Base-by-base conservation (phyloP, 2,329 filamentous ascomycete species). In the Cordyceps cateniannulata region DNA sequence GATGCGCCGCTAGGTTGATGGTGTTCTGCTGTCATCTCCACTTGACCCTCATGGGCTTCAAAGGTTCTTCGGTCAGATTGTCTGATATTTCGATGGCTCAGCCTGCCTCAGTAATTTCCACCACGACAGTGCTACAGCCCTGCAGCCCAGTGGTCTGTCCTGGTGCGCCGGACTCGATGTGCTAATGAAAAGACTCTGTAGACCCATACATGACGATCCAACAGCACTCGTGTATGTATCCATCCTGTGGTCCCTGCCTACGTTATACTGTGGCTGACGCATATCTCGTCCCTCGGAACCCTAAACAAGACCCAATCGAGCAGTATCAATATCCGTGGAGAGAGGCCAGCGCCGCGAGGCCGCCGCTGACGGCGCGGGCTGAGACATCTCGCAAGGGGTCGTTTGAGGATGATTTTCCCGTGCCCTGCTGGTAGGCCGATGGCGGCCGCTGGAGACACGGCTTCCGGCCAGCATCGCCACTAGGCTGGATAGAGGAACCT, bases 391-490 rank as follows among this genome's bases (percentile, higher is more conserved):
- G 51, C 24, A 44, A n/a, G 18, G 16, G 38, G 12, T 5, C n/a
- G 27, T 35, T 35, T 35, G 32, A 35, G 32, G 32, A 12, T 35
- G 32, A 35, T 35, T 35, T 35, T 12, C 5, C 32, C 32, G 32
- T 35, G 32, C 32, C 32, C 32, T 35, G 22, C 24, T 25, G 22
- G 18, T 65, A 53, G 24, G 64, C 59, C 69, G 68, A 69, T 53
- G 65, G 65, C 14, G n/a, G 53, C 22, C 32, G 29, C 16, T 48
- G 54, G 27, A 24, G 20, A 25, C 27, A 38, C n/a, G 44, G 29
- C 6, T 57, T 49, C 29, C 44, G 16, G 29, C 40, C 53, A 47
- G 53, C 55, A 58, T 58, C 55, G 45, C 55, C 55, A 50, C 55
- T 58, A 50, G 20, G 25, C 55, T 50, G 32, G 6, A 49, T 42